phyloP scores from a whole-genome alignment of 2,329 filamentous ascomycete species.

The Chaetothyriales sp. region DNA sequence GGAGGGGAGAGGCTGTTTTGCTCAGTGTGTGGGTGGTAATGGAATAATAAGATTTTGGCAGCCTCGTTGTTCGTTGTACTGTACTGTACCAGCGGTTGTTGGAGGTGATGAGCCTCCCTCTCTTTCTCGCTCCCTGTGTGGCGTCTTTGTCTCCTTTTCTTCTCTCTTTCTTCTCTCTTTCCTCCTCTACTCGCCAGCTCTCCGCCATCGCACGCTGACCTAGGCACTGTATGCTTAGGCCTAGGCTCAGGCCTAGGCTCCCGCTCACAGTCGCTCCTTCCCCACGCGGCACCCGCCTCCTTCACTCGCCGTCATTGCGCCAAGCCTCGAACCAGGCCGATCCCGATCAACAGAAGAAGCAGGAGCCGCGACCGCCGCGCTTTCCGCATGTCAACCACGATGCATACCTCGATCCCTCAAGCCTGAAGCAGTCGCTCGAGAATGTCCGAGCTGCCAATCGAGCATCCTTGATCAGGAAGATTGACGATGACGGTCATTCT shows the following conservation, averaged over 20 bases:
- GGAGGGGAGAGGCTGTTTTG: background rate
- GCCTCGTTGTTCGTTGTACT: background rate
- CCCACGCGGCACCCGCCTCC: background rate
- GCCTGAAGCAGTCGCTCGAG: conserved; percentile 22
- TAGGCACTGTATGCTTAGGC: background rate
- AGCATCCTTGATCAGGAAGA: conserved; percentile 16
- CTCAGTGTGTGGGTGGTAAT: background rate
- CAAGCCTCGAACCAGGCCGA: background rate
- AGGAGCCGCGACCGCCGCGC: background rate
- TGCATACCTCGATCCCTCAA: conserved; percentile 15
- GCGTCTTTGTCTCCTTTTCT: background rate
- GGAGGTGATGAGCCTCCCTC: background rate
- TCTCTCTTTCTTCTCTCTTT: background rate
- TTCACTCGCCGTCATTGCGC: background rate
- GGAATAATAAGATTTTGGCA: background rate
- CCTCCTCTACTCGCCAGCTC: background rate
- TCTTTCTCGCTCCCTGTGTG: background rate
- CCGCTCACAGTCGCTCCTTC: background rate
- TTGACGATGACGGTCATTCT: conserved; percentile 1
- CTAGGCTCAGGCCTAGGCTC: background rate
- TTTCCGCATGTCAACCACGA: background rate
- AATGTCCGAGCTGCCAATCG: conserved; percentile 23
- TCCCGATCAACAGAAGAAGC: background rate
- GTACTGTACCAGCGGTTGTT: background rate
- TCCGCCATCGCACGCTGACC: background rate